Evolutionary conservation across 2,329 filamentous ascomycete genomes (phyloP).

Genomic region (Beauveria sp.): DNA sequence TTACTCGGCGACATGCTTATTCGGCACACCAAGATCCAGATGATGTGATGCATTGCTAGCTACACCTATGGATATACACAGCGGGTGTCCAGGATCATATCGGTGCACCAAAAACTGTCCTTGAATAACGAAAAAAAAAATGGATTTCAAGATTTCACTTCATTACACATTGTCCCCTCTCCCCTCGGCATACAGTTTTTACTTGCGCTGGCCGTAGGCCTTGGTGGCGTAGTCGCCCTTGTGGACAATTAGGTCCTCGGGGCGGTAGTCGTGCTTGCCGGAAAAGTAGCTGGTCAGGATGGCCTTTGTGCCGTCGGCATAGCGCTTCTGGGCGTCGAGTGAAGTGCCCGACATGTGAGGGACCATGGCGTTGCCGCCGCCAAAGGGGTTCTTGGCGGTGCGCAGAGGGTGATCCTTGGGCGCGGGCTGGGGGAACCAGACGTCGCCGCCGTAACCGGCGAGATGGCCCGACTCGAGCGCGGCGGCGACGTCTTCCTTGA

Average conservation of each 20-base stretch:
- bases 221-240: slow-evolving; percentile 90
- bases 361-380: slow-evolving; percentile 97
- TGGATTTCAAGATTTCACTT: not conserved
- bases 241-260: slow-evolving; percentile 85
- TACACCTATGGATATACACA: slow-evolving; percentile 8
- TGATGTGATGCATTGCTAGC: slow-evolving; percentile 6
- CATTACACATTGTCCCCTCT: not conserved
- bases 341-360: slow-evolving; percentile 98
- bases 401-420: slow-evolving; percentile 89
- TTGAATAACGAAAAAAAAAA: not conserved
- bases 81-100: slow-evolving; percentile 8
- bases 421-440: slow-evolving; percentile 97
- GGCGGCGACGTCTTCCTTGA: slow-evolving; percentile 97
- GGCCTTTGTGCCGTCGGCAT: slow-evolving; percentile 77
- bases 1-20: no score
- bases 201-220: slow-evolving; percentile 72
- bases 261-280: slow-evolving; percentile 79
- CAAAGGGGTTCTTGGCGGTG: slow-evolving; percentile 87
- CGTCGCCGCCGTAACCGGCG: slow-evolving; percentile 79
- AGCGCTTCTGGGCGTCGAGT: slow-evolving; percentile 93
- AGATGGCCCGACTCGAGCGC: slow-evolving; percentile 89
- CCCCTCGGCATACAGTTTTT: slow-evolving; percentile 15
- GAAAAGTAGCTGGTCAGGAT: slow-evolving; percentile 89
- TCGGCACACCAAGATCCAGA: not conserved
- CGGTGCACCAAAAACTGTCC: not conserved